Percentiles rank a stretch among this genome's conserved stretches.
These are phyloP conservation scores for Eucalyptus guilfoylei DNA, from an alignment of 345 rosid species.

Conservation along the genomic window DNA sequence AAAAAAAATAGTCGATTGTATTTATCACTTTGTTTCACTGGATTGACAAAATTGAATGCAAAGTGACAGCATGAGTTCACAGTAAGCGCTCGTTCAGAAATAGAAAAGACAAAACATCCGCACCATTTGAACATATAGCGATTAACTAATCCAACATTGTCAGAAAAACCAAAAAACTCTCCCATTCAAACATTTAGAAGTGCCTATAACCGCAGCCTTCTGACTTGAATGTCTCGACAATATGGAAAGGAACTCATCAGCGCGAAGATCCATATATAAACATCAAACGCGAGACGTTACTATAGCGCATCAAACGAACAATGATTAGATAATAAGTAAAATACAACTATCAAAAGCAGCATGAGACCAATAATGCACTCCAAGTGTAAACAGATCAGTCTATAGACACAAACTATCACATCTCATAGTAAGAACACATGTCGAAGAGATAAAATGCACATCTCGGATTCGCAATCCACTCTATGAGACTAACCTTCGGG, in stretches of 20 bases:
- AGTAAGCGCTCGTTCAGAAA: neutral
- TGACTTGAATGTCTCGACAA: neutral
- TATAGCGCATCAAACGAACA: neutral
- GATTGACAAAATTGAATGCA: neutral
- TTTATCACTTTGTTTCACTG: neutral
- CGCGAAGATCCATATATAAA: neutral
- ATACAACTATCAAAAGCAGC: neutral
- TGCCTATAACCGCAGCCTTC: neutral
- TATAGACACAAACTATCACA: neutral
- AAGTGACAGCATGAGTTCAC: neutral
- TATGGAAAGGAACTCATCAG: neutral
- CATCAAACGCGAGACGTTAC: neutral
- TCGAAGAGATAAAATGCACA: neutral
- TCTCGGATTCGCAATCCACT: neutral
- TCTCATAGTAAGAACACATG: neutral
- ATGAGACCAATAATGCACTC: neutral
- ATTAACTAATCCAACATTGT: neutral
- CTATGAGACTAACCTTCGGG: slow-evolving; percentile 49
- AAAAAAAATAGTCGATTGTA: neutral
- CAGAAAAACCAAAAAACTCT: neutral
- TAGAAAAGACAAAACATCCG: neutral
- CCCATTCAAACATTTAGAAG: neutral
- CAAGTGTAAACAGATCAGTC: neutral
- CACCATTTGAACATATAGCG: neutral
- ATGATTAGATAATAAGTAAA: neutral